Evolutionary conservation across 2,329 filamentous ascomycete genomes (phyloP).

Genomic region (Diaporthe citri): DNA sequence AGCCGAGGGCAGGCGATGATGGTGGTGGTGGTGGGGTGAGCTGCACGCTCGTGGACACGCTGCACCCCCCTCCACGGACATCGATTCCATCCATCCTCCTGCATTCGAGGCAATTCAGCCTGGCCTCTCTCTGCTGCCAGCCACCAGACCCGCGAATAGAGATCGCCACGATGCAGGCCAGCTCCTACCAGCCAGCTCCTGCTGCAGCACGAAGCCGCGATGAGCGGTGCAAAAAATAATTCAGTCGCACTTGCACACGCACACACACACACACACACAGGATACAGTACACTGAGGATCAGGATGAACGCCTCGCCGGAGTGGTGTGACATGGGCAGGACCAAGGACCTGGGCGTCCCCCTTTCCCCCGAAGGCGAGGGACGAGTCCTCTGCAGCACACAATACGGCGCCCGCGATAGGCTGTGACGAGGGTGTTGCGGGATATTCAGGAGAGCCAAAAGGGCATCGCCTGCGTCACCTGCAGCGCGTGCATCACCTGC

Average conservation of each 20-base stretch:
- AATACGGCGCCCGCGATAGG: slow-evolving; percentile 16
- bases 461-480: slow-evolving; percentile 23
- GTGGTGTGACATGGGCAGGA: slow-evolving; percentile 15
- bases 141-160: neutral
- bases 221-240: neutral
- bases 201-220: slow-evolving; percentile 15
- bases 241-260: no score
- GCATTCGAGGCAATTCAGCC: neutral
- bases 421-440: slow-evolving; percentile 4
- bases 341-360: neutral
- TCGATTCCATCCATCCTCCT: neutral
- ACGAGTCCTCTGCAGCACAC: slow-evolving; percentile 14
- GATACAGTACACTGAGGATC: neutral
- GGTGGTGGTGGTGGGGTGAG: slow-evolving; percentile 15
- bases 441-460: slow-evolving; percentile 17
- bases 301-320: neutral
- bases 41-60: neutral
- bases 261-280: neutral
- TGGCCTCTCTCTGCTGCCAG: neutral
- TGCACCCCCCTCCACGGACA: neutral
- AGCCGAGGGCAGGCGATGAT: slow-evolving; percentile 28
- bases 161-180: slow-evolving; percentile 23
- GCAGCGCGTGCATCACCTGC: slow-evolving; percentile 24
- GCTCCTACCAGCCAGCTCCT: slow-evolving; percentile 4
- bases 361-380: neutral